Conservation (phyloP, 2,329 filamentous ascomycete species). For the Teratosphaeria zuluensis region DNA sequence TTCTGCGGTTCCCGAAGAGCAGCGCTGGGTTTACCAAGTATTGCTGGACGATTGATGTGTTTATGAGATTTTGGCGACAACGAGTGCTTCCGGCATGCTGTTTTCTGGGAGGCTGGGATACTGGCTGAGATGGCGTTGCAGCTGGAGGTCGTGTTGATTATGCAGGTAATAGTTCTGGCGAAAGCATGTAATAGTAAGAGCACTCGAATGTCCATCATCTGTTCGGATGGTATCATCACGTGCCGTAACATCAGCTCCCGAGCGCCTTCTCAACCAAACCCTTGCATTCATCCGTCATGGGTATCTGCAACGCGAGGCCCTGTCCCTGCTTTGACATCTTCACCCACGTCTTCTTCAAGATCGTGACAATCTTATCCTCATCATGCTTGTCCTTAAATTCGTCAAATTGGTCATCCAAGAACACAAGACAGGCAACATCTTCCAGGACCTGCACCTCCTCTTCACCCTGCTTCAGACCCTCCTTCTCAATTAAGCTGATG, state of each 20-base stretch:
- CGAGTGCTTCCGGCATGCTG: no score
- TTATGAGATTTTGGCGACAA: no score
- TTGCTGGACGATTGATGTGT: no score
- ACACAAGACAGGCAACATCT: conserved; percentile 79
- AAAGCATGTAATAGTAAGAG: background rate
- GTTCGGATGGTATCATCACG: background rate
- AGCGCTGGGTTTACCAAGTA: no score
- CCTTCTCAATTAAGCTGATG: conserved; percentile 67
- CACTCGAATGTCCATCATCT: background rate
- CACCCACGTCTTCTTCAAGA: conserved; percentile 63
- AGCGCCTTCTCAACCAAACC: conserved; percentile 29
- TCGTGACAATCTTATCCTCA: conserved; percentile 66
- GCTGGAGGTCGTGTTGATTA: background rate
- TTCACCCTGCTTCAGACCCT: conserved; percentile 53
- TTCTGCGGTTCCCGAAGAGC: no score
- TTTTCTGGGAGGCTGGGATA: background rate
- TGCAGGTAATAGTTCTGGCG: background rate
- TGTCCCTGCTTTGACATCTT: conserved; percentile 61
- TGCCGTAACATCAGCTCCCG: background rate
- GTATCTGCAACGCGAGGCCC: conserved; percentile 55
- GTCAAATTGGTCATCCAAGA: conserved; percentile 79
- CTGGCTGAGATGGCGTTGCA: background rate
- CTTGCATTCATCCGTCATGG: conserved; percentile 53
- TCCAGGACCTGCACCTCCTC: conserved; percentile 67
- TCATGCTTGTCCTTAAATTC: conserved; percentile 64